phyloP scores from a whole-genome alignment of 2,329 filamentous ascomycete species.

The Beauveria pseudobassiana region DNA sequence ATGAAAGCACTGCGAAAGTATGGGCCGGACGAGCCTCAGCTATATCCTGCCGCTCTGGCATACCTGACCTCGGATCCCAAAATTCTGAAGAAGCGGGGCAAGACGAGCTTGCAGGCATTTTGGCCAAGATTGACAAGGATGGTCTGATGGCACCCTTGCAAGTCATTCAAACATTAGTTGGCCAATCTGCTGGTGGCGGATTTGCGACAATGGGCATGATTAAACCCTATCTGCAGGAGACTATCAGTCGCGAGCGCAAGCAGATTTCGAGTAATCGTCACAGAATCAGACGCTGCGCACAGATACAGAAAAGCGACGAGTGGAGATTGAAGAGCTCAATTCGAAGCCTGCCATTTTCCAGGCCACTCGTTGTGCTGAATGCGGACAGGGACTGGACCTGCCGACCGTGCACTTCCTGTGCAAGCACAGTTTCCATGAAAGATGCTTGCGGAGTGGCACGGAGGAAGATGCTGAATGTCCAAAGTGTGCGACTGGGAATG shows the following conservation, averaged over 20 bases:
- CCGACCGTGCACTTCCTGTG: slow-evolving; percentile 94
- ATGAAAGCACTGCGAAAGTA: slow-evolving; percentile 89
- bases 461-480: slow-evolving; percentile 72
- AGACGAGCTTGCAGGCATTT: slow-evolving; percentile 71
- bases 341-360: slow-evolving; percentile 84
- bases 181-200: slow-evolving; percentile 38
- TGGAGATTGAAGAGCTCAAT: slow-evolving; percentile 69
- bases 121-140: slow-evolving; percentile 82
- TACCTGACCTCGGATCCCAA: slow-evolving; percentile 84
- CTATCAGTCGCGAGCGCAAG: slow-evolving; percentile 78
- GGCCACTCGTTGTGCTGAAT: slow-evolving; percentile 79
- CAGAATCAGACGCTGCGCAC: slow-evolving; percentile 73
- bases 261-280: slow-evolving; percentile 77
- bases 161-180: slow-evolving; percentile 85
- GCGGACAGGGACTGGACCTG: slow-evolving; percentile 69
- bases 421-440: slow-evolving; percentile 93
- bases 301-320: slow-evolving; percentile 73
- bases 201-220: slow-evolving; percentile 97
- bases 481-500: slow-evolving; percentile 74
- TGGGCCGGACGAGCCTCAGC: slow-evolving; percentile 78
- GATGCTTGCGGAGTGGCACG: slow-evolving; percentile 56
- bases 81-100: slow-evolving; percentile 76
- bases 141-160: slow-evolving; percentile 92
- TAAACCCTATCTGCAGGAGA: slow-evolving; percentile 82
- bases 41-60: slow-evolving; percentile 85